Base-by-base conservation (phyloP, 2,329 filamentous ascomycete species). In the Ambrosiella cleistominuta region DNA sequence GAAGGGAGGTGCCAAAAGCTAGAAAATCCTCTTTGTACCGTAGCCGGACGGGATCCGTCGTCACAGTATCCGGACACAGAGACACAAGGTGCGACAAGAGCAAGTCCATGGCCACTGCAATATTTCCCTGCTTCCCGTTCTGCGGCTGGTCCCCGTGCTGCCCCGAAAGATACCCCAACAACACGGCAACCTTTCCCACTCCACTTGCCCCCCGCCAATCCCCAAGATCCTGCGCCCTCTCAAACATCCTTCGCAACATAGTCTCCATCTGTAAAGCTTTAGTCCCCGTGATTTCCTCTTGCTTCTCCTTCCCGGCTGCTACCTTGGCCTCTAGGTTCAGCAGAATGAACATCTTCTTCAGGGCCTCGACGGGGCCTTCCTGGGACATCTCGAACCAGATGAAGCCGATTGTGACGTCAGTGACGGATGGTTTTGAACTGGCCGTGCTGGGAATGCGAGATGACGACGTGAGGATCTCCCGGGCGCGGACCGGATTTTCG, bases 81-180 rank as follows among this genome's bases (percentile, higher is more conserved):
- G 74, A 73, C 1, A 65, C 63, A 7, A 74, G 77, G 59, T 70
- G 73, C 8, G 63, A 64, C 39, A 67, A 70, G 57, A 75, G 70
- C 58, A 66, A 67, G 7, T 65, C 65, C 63, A 76, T 74, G 40
- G 73, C 74, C n/a, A 74, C 70, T 7, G 71, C 69, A 39, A 84
- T 77, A 63, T 79, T 75, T 57, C 80, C 80, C 64, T 83, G 80
- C 0, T 65, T 64, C 0, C 62, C 63, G 1, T 74, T 75, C 7
- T 67, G 68, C 0, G 76, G 71, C 60, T 79, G 75, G 1, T 65
- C 69, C 36, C 66, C 67, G 6, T 68, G 68, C 2, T 65, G 64
- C 2, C 66, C 67, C 0, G 76, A 75, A 8, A 93, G 69, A 50
- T 95, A 95, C 5, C 76, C 71, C 2, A 90, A 70, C 2, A 95